Base-by-base conservation (phyloP, 345 rosid genomes). In the Brassica rapa region DNA sequence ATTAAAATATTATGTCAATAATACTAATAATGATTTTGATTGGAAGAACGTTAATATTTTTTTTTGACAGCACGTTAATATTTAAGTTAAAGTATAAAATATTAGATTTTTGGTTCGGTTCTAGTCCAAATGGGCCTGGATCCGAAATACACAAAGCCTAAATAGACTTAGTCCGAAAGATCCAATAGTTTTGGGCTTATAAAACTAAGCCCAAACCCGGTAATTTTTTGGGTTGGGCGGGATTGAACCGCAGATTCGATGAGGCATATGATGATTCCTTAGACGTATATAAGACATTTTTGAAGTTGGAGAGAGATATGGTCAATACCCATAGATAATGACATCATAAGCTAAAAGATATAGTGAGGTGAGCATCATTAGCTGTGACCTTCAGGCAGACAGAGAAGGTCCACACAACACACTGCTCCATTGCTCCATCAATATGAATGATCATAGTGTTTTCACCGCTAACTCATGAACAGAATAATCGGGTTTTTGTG, bases 351-450 rank as follows among this genome's bases (percentile, higher is more conserved):
- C 15, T 70, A 51, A 70, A 70, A 70, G 24, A 62, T 62, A 33
- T 11, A 77, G 23, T 70, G 66, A 71, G 76, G 67, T 71, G 56
- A 77, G 35, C 67, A 78, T 71, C 72, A 71, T 71, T 78, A 35
- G 37, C 11, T 65, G 61, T 62, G 43, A 77, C 76, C 66, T 64
- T 77, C 1, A 19, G 72, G 6, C 72, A 37, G 81, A 65, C 77
- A 72, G 15, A 57, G 73, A 72, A 60, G 77, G 82, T 78, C 77
- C 82, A 78, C 77, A 72, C 63, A 32, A 72, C 6, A 56, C 63
- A 65, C 76, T 78, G 72, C 51, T 78, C 67, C 72, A 49, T 72
- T 72, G 63, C 29, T 21, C n/a, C 73, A 66, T n/a, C 57, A 71
- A 4, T 64, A 66, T 66, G 69, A 72, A n/a, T 46, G 62, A 39